Conservation (phyloP, 2,329 filamentous ascomycete genomes). For the Raffaelea arxii region DNA sequence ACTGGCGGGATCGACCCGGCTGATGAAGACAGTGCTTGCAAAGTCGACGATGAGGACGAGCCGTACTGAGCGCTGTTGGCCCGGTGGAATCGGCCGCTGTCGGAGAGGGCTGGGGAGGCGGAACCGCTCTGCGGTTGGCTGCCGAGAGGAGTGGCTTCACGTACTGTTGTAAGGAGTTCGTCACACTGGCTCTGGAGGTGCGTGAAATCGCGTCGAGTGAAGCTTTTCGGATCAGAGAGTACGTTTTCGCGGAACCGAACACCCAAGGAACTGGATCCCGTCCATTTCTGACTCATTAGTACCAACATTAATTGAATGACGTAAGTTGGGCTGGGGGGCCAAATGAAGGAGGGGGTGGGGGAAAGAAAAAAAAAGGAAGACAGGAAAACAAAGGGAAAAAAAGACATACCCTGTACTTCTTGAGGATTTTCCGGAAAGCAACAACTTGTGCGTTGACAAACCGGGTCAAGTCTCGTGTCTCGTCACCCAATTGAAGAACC, state of each 20-base stretch:
- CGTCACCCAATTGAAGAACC: slow-evolving; percentile 52
- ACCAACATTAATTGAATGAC: no score
- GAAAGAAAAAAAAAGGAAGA: neutral
- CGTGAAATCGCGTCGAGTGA: slow-evolving; percentile 57
- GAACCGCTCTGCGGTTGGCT: slow-evolving; percentile 19
- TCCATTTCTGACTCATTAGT: slow-evolving; percentile 88
- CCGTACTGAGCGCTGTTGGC: slow-evolving; percentile 7
- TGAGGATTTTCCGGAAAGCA: slow-evolving; percentile 73
- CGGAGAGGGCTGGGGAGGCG: slow-evolving; percentile 8
- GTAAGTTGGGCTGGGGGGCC: no score
- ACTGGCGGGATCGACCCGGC: slow-evolving; percentile 7
- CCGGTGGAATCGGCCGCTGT: slow-evolving; percentile 9
- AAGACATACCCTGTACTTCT: slow-evolving; percentile 58
- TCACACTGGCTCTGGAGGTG: slow-evolving; percentile 40
- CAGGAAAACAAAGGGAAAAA: slow-evolving; percentile 3
- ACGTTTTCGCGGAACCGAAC: slow-evolving; percentile 58
- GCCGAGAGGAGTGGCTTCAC: slow-evolving; percentile 30
- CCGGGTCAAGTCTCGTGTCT: slow-evolving; percentile 59
- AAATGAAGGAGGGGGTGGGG: neutral
- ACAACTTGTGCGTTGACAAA: slow-evolving; percentile 66
- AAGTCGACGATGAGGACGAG: slow-evolving; percentile 13
- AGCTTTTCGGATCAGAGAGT: slow-evolving; percentile 57
- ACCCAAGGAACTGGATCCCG: slow-evolving; percentile 56
- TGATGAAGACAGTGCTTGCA: slow-evolving; percentile 11
- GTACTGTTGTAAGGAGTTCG: slow-evolving; percentile 37